Base-by-base conservation (phyloP, 2,329 filamentous ascomycete species). In the Fusarium sp. region DNA sequence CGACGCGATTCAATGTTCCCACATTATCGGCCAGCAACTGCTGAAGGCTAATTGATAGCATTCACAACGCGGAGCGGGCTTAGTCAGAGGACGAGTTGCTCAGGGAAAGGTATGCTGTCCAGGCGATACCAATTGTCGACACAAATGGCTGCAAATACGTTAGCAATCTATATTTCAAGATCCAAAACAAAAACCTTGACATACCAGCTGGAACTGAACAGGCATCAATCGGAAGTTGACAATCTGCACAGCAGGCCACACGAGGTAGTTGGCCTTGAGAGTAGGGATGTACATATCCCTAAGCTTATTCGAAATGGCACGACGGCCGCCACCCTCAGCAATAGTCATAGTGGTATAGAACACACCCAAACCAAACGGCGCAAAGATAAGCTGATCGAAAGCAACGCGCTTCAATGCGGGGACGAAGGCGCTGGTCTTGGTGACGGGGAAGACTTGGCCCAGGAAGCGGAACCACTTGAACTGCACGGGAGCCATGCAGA, bases 341-440 rank as follows among this genome's bases (percentile, higher is more conserved):
- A 98, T 80, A 0, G 96, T 98, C 95, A 99, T 98, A 80, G 91
- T 95, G 1, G 92, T 94, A 79, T 98, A 99, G 84, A 99, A 99
- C 70, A 87, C 85, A 15, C 87, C 92, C 57, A 99, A 87, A 81
- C 92, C 93, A 69, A 96, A 87, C 2, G 96, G 96, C 39, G 96
- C 94, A 80, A 98, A 98, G 50, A 97, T 85, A 29, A 98, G 84
- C 81, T 99, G 96, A 78, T 99, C 96, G 73, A 96, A 91, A 10
- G 91, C 92, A 18, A 98, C 94, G 63, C 95, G 87, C 85, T 97
- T 97, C 80, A 98, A 80, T 5, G 93, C 93, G 31, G 94, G 93
- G 4, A 84, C 82, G 48, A 93, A 90, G 4, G 90, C 90, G 72
- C 87, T 87, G 13, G 84, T 86, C 83, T 95, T 93, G 50, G 90